phyloP scores from a whole-genome alignment of 208 protist genomes.

The Trichomonas gallinae region DNA sequence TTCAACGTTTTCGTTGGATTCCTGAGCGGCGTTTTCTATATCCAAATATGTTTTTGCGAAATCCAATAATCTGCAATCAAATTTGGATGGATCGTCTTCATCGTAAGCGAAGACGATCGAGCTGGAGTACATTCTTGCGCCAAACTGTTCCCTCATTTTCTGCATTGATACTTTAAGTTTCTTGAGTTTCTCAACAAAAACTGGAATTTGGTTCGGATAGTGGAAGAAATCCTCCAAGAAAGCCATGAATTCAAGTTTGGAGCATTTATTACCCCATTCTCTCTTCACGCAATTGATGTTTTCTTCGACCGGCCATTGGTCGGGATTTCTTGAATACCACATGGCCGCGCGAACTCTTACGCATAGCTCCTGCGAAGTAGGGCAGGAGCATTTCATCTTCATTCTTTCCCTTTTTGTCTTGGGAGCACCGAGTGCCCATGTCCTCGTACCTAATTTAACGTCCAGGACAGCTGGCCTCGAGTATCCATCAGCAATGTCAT shows the following conservation, averaged over 20 bases:
- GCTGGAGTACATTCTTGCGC: not conserved
- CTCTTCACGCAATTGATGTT: not conserved
- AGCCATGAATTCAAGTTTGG: not conserved
- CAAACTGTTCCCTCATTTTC: not conserved
- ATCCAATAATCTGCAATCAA: not conserved
- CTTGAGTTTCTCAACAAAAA: not conserved
- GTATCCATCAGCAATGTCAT: not conserved
- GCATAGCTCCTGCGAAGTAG: not conserved
- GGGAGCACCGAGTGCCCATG: not conserved
- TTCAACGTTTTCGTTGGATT: not conserved
- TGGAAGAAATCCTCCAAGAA: constrained; percentile 7
- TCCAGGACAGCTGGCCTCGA: not conserved
- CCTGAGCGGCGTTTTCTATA: not conserved
- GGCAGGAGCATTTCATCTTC: not conserved
- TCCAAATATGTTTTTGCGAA: not conserved
- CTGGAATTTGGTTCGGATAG: not conserved
- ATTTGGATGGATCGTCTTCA: not conserved
- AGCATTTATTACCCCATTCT: not conserved
- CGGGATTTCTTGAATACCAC: not conserved
- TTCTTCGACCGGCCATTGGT: not conserved
- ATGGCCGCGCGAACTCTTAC: not conserved
- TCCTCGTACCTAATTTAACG: not conserved
- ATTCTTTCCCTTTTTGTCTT: not conserved
- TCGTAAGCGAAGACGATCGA: not conserved
- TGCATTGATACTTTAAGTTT: not conserved